phyloP scores from a whole-genome alignment of 768 basidiomycete species.

The Trametes cinnabarina region DNA sequence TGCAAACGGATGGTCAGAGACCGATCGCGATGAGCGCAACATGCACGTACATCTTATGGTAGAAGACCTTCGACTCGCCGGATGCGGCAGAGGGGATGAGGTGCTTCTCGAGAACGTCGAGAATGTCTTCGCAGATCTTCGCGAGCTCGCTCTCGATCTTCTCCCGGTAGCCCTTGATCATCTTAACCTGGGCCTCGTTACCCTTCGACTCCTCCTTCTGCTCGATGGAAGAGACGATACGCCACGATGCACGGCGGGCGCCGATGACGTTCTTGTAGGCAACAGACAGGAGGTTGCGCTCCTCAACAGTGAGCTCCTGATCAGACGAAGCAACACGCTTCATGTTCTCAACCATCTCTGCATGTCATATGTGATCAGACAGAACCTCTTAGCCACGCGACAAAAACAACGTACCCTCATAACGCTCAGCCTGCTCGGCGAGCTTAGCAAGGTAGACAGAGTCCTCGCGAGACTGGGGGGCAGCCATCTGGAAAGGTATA shows the following conservation, averaged over 20 bases:
- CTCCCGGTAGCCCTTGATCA: conserved; percentile 98
- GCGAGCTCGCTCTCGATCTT: conserved; percentile 97
- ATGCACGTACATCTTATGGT: conserved; percentile 90
- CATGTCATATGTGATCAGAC: conserved; percentile 14
- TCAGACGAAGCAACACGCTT: conserved; percentile 97
- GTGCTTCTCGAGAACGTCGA: conserved; percentile 96
- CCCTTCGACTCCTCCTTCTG: conserved; percentile 99
- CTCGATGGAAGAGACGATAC: conserved; percentile 97
- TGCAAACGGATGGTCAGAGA: conserved; percentile 35
- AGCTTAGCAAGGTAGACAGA: conserved; percentile 99
- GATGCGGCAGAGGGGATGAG: conserved; percentile 95
- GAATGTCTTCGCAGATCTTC: conserved; percentile 98
- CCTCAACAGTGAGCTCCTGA: conserved; percentile 97
- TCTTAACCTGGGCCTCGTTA: conserved; percentile 90
- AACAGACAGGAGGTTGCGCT: conserved; percentile 95
- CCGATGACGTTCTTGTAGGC: conserved; percentile 99
- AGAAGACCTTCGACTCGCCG: conserved; percentile 98
- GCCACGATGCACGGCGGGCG: conserved; percentile 96
- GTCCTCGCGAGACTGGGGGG: conserved; percentile 81
- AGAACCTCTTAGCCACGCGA: background rate
- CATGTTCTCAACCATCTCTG: conserved; percentile 99
- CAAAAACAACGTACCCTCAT: conserved; percentile 67
- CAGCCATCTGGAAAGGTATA: conserved; percentile 52
- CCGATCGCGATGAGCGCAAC: background rate
- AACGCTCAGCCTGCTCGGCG: conserved; percentile 99